Evolutionary conservation across 345 rosid species (phyloP), one percentile per base, ranked within the genome.

Genomic region (Acer campestre): DNA sequence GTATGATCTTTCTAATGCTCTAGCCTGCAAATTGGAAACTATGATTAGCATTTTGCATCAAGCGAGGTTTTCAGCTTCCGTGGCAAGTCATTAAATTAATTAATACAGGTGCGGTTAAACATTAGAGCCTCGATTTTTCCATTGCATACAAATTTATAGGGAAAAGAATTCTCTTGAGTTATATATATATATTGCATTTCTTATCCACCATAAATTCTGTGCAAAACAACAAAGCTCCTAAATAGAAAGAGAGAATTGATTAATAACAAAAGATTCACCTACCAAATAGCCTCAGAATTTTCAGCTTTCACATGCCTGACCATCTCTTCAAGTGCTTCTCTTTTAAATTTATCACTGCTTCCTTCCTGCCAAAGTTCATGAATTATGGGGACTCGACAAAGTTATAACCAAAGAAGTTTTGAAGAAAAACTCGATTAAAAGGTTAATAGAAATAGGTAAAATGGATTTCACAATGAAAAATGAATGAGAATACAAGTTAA

Each of bases 271-370:
- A 29, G 35, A 48, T 62, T 78, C 83, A 89, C 93, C 75, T 75
- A 75, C 75, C 83, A 80, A 61, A 78, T 71, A 61, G 85, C 87
- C 42, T 83, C 82, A 56, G 78, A 74, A 70, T 74, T 87, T 80
- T 86, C 86, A 80, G 89, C 87, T 83, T 82, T 85, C 49, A 74
- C 69, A 13, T 84, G 86, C 80, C 80, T 85, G 42, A 76, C 77
- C 31, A 83, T 83, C 86, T 87, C 86, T 78, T 89, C 88, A 35
- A 73, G 81, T 1, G 87, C 84, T 79, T 89, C 85, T 80, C 72
- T 77, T 77, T 86, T 89, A 83, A 18, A 81, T 58, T 55, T 75
- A 51, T 68, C 74, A 62, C 78, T 40, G 29, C 62, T 81, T 66
- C 75, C 83, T 75, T 80, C 90, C 93, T 86, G 85, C 68, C 51